Percentiles rank a stretch among this genome's conserved stretches.
Conservation (phyloP, 495 filamentous ascomycete species). For the Cenococcum geophilum region DNA sequence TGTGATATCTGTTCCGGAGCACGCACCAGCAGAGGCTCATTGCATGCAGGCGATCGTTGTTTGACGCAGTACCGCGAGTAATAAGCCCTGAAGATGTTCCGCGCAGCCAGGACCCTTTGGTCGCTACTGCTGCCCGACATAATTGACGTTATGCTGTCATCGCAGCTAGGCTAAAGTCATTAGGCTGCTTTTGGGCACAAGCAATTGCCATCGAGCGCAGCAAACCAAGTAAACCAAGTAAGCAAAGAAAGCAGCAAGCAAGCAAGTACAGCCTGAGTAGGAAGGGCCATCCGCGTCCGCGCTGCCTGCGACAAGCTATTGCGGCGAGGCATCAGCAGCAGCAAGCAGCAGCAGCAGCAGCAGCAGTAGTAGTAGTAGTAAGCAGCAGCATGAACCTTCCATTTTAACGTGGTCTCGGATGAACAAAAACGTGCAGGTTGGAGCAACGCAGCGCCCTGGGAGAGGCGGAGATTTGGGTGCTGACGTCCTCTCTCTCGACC, state of each 20-base stretch:
- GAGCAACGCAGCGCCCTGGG: not conserved
- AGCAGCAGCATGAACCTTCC: not conserved
- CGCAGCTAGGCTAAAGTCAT: not conserved
- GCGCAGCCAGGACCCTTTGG: slow-evolving; percentile 4
- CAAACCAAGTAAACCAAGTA: too few relatives aligned
- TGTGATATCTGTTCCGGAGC: not conserved
- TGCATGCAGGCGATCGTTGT: slow-evolving; percentile 6
- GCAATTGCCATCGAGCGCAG: too few relatives aligned
- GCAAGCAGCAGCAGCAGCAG: too few relatives aligned
- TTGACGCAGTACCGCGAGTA: slow-evolving; percentile 5
- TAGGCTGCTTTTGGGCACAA: not conserved
- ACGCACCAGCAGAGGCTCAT: slow-evolving; percentile 5
- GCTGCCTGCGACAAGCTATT: too few relatives aligned
- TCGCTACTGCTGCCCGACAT: slow-evolving; percentile 19
- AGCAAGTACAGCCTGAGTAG: too few relatives aligned
- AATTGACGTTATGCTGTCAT: slow-evolving; percentile 13
- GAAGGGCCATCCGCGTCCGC: too few relatives aligned
- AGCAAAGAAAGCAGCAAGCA: too few relatives aligned
- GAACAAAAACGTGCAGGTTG: not conserved
- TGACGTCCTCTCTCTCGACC: not conserved
- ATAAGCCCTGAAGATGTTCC: slow-evolving; percentile 6
- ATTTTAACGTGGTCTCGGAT: not conserved
- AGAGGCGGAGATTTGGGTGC: not conserved
- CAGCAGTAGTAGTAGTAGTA: too few relatives aligned
- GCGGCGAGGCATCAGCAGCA: too few relatives aligned